phyloP scores from a whole-genome alignment of 306 rosid species.

The Cyclanthera cordifolia region DNA sequence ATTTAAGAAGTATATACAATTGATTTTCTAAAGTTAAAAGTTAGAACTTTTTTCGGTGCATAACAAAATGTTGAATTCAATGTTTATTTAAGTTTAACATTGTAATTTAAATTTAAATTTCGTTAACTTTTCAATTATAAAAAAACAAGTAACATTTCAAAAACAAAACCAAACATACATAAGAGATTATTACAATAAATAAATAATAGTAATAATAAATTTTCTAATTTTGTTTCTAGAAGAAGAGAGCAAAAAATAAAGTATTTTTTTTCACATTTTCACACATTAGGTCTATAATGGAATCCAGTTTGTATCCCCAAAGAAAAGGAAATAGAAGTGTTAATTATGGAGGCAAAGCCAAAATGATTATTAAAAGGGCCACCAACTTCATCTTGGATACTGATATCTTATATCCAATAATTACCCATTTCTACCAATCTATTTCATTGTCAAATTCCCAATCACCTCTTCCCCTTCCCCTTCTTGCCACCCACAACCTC shows the following conservation, averaged over 20 bases:
- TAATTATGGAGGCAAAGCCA: conserved; percentile 5
- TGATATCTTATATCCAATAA: conserved; percentile 29
- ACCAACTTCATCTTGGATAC: conserved; percentile 20
- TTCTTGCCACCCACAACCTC: neutral
- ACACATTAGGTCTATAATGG: neutral
- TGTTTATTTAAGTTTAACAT: too few relatives aligned
- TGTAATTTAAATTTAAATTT: too few relatives aligned
- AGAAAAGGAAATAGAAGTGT: conserved; percentile 2
- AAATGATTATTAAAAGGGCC: conserved; percentile 28
- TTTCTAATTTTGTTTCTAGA: too few relatives aligned
- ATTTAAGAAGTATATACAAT: too few relatives aligned
- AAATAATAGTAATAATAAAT: too few relatives aligned
- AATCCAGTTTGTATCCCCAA: neutral
- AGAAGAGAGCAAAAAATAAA: neutral
- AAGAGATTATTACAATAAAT: neutral
- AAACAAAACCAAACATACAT: too few relatives aligned
- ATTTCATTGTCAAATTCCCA: conserved; percentile 35
- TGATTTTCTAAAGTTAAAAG: too few relatives aligned
- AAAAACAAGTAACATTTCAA: too few relatives aligned
- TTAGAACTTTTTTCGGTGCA: too few relatives aligned
- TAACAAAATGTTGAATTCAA: too few relatives aligned
- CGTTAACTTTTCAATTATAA: too few relatives aligned
- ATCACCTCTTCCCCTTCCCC: conserved; percentile 20
- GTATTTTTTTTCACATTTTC: neutral
- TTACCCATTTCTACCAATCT: conserved; percentile 21